phyloP scores from a whole-genome alignment of 345 rosid species.

The Noccaea caerulescens region DNA sequence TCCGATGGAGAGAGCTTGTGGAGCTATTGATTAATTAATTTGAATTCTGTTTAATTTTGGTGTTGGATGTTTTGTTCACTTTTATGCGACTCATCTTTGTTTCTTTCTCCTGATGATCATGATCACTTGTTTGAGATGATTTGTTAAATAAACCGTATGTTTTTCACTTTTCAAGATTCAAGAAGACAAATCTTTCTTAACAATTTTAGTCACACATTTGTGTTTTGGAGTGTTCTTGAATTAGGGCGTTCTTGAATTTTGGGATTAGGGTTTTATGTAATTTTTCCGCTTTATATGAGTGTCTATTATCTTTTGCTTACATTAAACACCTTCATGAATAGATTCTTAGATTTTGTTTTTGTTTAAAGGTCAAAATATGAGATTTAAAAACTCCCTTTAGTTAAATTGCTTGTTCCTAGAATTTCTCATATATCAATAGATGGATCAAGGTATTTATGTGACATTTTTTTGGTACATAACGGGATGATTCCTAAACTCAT shows the following conservation, averaged over 20 bases:
- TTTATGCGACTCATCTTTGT: conserved; percentile 31
- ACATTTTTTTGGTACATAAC: neutral
- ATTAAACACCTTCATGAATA: neutral
- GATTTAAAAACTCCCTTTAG: neutral
- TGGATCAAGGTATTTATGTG: neutral
- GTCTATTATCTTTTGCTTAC: neutral
- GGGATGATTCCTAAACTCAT: neutral
- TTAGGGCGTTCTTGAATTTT: conserved; percentile 32
- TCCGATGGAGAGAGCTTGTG: conserved; percentile 71
- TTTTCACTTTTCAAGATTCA: conserved; percentile 5
- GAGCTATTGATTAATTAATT: conserved; percentile 53
- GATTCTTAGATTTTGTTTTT: neutral
- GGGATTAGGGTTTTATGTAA: conserved; percentile 23
- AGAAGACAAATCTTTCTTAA: conserved; percentile 1
- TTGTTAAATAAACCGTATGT: conserved; percentile 18
- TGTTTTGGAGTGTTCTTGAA: conserved; percentile 16
- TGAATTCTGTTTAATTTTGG: neutral
- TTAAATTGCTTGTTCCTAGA: neutral
- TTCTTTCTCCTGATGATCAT: neutral
- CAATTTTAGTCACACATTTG: conserved; percentile 14
- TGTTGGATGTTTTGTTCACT: neutral
- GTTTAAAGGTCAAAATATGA: neutral
- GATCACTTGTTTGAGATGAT: conserved; percentile 39
- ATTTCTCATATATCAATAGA: neutral
- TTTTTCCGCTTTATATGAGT: neutral